These are phyloP conservation scores for Solioccasus polychromus DNA, from an alignment of 768 basidiomycete genomes.

Conservation along the genomic window DNA sequence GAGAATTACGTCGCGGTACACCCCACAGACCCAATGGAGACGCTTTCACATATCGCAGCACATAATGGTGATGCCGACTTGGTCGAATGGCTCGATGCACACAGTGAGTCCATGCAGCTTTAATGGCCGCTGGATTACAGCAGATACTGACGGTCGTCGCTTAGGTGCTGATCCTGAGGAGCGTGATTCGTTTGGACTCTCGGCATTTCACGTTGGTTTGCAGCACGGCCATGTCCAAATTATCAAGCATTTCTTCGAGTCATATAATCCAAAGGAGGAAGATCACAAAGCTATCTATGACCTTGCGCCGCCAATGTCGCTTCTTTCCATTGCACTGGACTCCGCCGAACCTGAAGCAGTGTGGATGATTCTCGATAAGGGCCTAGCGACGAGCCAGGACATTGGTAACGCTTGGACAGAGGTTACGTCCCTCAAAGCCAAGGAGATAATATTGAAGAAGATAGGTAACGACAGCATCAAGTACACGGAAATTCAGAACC, in stretches of 20 bases:
- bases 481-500: constrained; percentile 48
- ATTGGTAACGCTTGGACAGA: constrained; percentile 51
- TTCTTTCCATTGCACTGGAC: constrained; percentile 56
- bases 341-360: constrained; percentile 63
- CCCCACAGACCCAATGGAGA: constrained; percentile 60
- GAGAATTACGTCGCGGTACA: constrained; percentile 44
- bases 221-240: constrained; percentile 49
- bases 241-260: constrained; percentile 59
- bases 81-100: constrained; percentile 67
- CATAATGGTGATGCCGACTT: constrained; percentile 53
- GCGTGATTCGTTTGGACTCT: constrained; percentile 52
- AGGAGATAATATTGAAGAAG: constrained; percentile 23
- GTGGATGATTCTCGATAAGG: constrained; percentile 59
- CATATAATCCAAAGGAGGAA: constrained; percentile 51
- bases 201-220: constrained; percentile 67
- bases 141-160: constrained; percentile 16
- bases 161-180: constrained; percentile 75
- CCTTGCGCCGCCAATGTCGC: constrained; percentile 36
- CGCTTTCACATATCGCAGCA: constrained; percentile 67
- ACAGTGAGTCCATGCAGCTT: constrained; percentile 48
- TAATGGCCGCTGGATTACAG: constrained; percentile 23
- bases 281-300: constrained; percentile 52
- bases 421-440: constrained; percentile 38
- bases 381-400: constrained; percentile 48
- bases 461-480: constrained; percentile 32